Percentiles rank a stretch among this genome's conserved stretches.
Evolutionary conservation across 169 alveolate genomes (phyloP).

Genomic region (Cryptosporidium viatorum): DNA sequence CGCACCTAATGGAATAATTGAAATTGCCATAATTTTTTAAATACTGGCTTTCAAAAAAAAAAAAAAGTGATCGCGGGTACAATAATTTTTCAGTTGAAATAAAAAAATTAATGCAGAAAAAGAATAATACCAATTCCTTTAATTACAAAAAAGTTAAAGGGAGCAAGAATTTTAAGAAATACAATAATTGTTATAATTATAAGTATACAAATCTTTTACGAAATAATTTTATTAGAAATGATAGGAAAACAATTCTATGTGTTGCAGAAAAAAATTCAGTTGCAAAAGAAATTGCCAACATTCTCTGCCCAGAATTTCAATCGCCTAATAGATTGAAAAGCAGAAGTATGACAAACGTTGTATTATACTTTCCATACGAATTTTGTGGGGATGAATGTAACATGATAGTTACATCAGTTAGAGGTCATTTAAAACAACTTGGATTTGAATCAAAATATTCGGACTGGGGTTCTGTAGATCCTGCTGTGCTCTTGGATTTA

Average conservation of each 20-base stretch:
- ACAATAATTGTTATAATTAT: neutral
- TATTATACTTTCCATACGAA: constrained; percentile 78
- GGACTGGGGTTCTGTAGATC: constrained; percentile 80
- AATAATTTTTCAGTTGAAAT: neutral
- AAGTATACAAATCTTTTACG: neutral
- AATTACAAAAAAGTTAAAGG: neutral
- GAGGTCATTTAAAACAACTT: constrained; percentile 83
- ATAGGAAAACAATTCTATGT: constrained; percentile 49
- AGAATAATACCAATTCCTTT: neutral
- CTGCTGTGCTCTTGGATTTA: constrained; percentile 79
- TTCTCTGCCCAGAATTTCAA: constrained; percentile 75
- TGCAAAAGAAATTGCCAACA: constrained; percentile 81
- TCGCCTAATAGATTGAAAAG: constrained; percentile 39
- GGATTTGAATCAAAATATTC: constrained; percentile 82
- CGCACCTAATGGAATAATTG: constrained; percentile 92
- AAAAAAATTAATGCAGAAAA: neutral
- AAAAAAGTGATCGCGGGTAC: neutral
- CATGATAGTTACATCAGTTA: constrained; percentile 92
- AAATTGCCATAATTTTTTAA: constrained; percentile 35
- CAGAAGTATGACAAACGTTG: constrained; percentile 82
- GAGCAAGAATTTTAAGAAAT: neutral
- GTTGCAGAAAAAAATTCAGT: constrained; percentile 89
- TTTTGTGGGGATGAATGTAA: constrained; percentile 81
- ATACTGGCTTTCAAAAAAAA: no score
- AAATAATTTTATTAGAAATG: neutral